A percentile compares a stretch with the other conserved stretches of the same genome.
Conservation (phyloP, 2,329 filamentous ascomycete species). For the Nemania sp. region DNA sequence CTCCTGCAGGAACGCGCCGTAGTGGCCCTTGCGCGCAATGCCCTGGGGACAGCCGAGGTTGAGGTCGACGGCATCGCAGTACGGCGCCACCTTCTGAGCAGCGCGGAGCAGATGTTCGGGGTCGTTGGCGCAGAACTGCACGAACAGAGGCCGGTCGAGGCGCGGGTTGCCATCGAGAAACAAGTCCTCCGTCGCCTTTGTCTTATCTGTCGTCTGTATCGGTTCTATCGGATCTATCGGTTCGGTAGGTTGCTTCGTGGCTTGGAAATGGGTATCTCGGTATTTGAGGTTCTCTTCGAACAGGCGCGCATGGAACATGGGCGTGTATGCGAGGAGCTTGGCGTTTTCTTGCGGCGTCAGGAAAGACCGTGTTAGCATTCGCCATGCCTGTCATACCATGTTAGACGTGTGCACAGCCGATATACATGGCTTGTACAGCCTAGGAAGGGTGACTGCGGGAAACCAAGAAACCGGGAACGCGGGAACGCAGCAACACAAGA, state of each 20-base stretch:
- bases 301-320: slow-evolving; percentile 93
- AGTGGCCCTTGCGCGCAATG: slow-evolving; percentile 87
- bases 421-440: no score
- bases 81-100: slow-evolving; percentile 75
- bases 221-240: no score
- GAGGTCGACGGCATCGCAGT: slow-evolving; percentile 93
- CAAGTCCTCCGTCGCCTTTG: slow-evolving; percentile 32
- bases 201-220: no score
- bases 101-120: slow-evolving; percentile 78
- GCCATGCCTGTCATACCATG: slow-evolving; percentile 73
- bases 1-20: slow-evolving; percentile 94
- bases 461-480: no score
- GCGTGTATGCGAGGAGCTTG: slow-evolving; percentile 82
- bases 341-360: slow-evolving; percentile 67
- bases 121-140: slow-evolving; percentile 95
- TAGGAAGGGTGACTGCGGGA: no score
- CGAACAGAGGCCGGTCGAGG: slow-evolving; percentile 86
- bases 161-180: slow-evolving; percentile 86
- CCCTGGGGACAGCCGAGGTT: slow-evolving; percentile 97
- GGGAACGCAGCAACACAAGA: no score
- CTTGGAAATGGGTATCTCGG: slow-evolving; percentile 79
- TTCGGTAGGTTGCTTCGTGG: slow-evolving; percentile 46
- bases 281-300: slow-evolving; percentile 79
- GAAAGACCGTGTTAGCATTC: slow-evolving; percentile 93
- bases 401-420: no score